Evolutionary conservation across 2,329 filamentous ascomycete species (phyloP), one percentile per base, ranked within the genome.

Genomic region (Clarireedia monteithiana): DNA sequence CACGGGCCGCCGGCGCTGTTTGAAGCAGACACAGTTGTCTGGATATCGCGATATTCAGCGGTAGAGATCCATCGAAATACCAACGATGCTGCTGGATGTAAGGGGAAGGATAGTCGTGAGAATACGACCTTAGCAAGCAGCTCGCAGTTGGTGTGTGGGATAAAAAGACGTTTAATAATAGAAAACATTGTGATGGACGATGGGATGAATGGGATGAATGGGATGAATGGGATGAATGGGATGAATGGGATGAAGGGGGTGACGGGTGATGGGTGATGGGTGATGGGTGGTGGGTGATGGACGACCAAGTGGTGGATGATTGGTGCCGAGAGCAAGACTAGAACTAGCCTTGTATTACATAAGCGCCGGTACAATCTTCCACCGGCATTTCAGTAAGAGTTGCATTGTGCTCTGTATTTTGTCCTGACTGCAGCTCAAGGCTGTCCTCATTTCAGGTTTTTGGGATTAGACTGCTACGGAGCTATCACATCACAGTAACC

Each of bases 311-410:
- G 26, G 51, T n/a, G 15, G 6, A 15, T 40, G 39, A 53, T 26
- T 26, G 23, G 44, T 34, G 36, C 9, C 36, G 9, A 38, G 9
- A 38, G 15, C 15, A 38, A 40, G 44, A 39, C 40, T 4, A 24
- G 6, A 9, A 38, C n/a, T 36, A 12, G 23, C 10, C 48, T 15
- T 20, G 20, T 4, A 45, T 20, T 45, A 45, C 42, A 27, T 46
- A 46, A 24, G 14, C 17, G 10, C 10, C 23, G 44, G 44, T 24
- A 46, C 6, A 46, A 46, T 46, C 6, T 48, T 17, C 6, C 7
- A 17, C 46, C 42, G 50, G 46, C 20, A 26, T 30, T 44, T 49
- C 45, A 30, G 45, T 55, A 36, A 55, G 45, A 54, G 27, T 52
- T 42, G 48, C 44, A 48, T 14, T 23, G 27, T 53, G 45, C 50